Percentiles rank a stretch among this genome's conserved stretches.
Evolutionary conservation across 1,284 basidiomycete genomes (phyloP).

Genomic region (Leccinum griseonigrum): DNA sequence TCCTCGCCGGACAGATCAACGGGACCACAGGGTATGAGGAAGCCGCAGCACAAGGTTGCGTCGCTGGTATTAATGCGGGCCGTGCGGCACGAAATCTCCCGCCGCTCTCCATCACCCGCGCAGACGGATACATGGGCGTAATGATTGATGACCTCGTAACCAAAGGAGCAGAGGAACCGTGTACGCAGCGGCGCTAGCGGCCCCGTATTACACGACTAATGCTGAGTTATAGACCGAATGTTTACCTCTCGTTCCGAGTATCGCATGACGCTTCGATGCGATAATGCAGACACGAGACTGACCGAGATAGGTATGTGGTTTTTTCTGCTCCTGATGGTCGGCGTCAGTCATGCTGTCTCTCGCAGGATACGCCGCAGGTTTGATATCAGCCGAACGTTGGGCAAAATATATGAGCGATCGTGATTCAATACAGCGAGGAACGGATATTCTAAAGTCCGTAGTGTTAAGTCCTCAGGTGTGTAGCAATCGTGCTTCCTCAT

Average conservation of each 20-base stretch:
- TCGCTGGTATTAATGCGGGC: slow-evolving; percentile 88
- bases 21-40: slow-evolving; percentile 94
- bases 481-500: neutral
- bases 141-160: slow-evolving; percentile 89
- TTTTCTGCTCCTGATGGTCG: neutral
- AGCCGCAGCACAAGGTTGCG: slow-evolving; percentile 81
- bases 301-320: slow-evolving; percentile 61
- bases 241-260: slow-evolving; percentile 91
- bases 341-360: slow-evolving; percentile 1
- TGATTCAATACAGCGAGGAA: slow-evolving; percentile 50
- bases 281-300: slow-evolving; percentile 84
- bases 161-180: slow-evolving; percentile 88
- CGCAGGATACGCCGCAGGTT: slow-evolving; percentile 51
- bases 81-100: slow-evolving; percentile 55
- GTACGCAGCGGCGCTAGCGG: slow-evolving; percentile 37
- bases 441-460: slow-evolving; percentile 47
- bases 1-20: slow-evolving; percentile 88
- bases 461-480: slow-evolving; percentile 60
- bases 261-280: slow-evolving; percentile 80
- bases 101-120: slow-evolving; percentile 69
- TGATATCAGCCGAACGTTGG: slow-evolving; percentile 69
- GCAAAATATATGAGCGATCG: slow-evolving; percentile 45
- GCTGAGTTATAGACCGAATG: slow-evolving; percentile 72
- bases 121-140: slow-evolving; percentile 83
- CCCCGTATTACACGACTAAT: slow-evolving; percentile 5